Conservation (phyloP, 495 filamentous ascomycete species). For the Chaetomium cochliodes region DNA sequence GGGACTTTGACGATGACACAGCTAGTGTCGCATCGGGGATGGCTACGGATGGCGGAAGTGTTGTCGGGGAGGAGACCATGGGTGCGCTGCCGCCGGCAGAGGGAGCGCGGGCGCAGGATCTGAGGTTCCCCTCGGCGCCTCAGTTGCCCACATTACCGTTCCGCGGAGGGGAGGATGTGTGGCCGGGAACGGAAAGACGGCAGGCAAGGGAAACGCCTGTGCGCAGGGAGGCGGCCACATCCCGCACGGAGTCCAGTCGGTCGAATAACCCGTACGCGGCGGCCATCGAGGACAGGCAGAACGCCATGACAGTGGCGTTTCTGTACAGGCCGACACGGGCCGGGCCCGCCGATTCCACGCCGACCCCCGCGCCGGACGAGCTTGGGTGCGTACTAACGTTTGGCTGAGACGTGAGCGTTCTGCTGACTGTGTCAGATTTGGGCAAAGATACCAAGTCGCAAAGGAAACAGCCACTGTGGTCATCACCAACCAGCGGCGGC, state of each 20-base stretch:
- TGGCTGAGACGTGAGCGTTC: background rate
- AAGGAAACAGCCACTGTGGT: background rate
- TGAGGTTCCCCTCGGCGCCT: background rate
- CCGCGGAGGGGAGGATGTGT: background rate
- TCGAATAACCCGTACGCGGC: slow-evolving; percentile 3
- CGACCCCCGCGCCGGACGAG: background rate
- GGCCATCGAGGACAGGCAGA: slow-evolving; percentile 21
- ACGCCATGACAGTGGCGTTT: slow-evolving; percentile 21
- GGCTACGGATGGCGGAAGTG: background rate
- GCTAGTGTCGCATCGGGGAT: background rate
- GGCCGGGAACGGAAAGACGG: background rate
- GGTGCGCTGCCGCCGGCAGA: background rate
- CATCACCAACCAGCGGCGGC: slow-evolving; percentile 24
- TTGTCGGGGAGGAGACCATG: background rate
- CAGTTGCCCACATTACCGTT: background rate
- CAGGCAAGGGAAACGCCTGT: background rate
- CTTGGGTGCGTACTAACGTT: background rate
- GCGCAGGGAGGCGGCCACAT: background rate
- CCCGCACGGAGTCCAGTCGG: background rate
- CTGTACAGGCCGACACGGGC: slow-evolving; percentile 11
- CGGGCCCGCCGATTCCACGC: background rate
- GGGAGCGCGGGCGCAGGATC: background rate
- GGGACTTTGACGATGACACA: background rate
- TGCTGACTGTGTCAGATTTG: slow-evolving; percentile 20
- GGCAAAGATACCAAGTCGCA: slow-evolving; percentile 26